Conservation (phyloP, 208 protist genomes). For the Phytomonas serpens region DNA sequence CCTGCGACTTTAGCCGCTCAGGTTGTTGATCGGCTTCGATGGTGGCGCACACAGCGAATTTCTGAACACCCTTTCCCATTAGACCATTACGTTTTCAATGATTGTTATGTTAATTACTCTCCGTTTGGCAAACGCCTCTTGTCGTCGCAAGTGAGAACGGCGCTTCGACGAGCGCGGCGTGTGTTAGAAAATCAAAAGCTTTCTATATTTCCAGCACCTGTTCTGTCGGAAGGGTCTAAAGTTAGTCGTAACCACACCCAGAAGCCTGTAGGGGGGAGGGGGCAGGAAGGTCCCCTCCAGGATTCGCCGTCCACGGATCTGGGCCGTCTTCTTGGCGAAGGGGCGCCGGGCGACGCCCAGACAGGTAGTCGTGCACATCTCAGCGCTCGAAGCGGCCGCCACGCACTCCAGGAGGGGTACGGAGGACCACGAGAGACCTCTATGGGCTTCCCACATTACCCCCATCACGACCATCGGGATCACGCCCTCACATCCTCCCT, state of each 20-base stretch:
- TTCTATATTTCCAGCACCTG: background rate
- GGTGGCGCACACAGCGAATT: constrained; percentile 48
- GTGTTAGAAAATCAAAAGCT: constrained; percentile 7
- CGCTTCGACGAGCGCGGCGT: constrained; percentile 16
- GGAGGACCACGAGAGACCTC: background rate
- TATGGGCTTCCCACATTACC: background rate
- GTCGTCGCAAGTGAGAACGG: constrained; percentile 13
- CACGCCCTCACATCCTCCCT: background rate
- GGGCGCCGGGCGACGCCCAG: background rate
- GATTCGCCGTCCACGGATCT: background rate
- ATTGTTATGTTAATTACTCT: constrained; percentile 42
- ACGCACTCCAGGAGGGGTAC: background rate
- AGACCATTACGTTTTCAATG: constrained; percentile 28
- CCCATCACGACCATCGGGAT: background rate
- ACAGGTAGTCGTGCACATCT: background rate
- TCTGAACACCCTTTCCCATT: constrained; percentile 31
- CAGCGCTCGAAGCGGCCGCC: background rate
- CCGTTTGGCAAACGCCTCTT: constrained; percentile 32
- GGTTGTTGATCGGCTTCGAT: constrained; percentile 65
- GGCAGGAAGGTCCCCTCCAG: background rate
- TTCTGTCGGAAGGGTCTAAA: background rate
- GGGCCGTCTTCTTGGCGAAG: background rate
- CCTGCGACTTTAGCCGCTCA: constrained; percentile 17
- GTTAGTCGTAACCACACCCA: background rate
- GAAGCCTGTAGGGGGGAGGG: background rate